phyloP scores from a whole-genome alignment of 805 yeast genomes.

The Wickerhamomyces silvicola region DNA sequence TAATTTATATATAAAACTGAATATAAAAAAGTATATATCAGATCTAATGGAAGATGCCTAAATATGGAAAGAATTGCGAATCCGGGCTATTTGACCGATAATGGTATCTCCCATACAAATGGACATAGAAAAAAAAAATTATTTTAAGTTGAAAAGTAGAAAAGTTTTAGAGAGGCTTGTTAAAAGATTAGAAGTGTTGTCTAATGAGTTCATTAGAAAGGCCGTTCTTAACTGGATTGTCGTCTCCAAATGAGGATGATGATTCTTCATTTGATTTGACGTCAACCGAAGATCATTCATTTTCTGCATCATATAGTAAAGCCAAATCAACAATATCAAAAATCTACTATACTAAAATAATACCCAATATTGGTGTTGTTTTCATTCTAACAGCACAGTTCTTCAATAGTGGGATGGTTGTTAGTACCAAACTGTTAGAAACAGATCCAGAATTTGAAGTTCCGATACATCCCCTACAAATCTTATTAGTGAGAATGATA shows the following conservation, averaged over 20 bases:
- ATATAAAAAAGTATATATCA: too few relatives aligned
- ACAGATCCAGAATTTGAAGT: conserved; percentile 51
- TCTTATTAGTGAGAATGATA: conserved; percentile 69
- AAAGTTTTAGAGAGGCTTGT: too few relatives aligned
- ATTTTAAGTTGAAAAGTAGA: too few relatives aligned
- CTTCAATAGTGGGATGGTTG: conserved; percentile 71
- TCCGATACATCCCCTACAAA: conserved; percentile 73
- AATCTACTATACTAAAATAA: conserved; percentile 4
- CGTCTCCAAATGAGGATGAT: conserved; percentile 5
- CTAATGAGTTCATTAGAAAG: conserved; percentile 1
- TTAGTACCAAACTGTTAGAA: conserved; percentile 68
- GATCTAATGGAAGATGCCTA: too few relatives aligned
- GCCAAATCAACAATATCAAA: not conserved
- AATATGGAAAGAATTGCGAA: too few relatives aligned
- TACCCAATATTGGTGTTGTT: conserved; percentile 41
- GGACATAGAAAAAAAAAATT: too few relatives aligned
- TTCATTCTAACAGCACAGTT: conserved; percentile 58
- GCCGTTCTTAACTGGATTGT: conserved; percentile 2
- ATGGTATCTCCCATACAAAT: too few relatives aligned
- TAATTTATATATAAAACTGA: too few relatives aligned
- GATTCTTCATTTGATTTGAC: conserved; percentile 2
- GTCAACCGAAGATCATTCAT: not conserved
- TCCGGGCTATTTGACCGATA: too few relatives aligned
- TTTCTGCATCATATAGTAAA: not conserved
- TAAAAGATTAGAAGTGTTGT: too few relatives aligned